phyloP scores from a whole-genome alignment of 305 asterid genomes.

The Ilex paraguariensis region DNA sequence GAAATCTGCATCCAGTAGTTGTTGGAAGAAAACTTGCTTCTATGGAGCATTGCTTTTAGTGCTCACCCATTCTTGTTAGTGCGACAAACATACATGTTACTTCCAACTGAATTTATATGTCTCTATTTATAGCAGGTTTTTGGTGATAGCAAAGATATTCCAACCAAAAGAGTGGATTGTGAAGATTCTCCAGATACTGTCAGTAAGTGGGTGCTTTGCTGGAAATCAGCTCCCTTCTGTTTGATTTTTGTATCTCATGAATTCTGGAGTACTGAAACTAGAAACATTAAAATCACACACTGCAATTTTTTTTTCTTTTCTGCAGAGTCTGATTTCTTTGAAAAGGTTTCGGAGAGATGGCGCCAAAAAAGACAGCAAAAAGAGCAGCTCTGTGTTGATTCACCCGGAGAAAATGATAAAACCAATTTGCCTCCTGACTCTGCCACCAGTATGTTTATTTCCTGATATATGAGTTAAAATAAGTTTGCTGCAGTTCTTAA shows the following conservation, averaged over 20 bases:
- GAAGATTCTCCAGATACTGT: constrained; percentile 31
- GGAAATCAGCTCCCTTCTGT: constrained; percentile 5
- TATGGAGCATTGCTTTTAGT: too few relatives aligned
- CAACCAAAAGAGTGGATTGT: constrained; percentile 37
- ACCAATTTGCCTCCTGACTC: constrained; percentile 41
- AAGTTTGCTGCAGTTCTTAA: neutral
- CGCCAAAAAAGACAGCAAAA: constrained; percentile 42
- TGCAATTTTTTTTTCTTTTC: constrained; percentile 11
- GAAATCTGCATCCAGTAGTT: too few relatives aligned
- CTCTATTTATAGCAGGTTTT: constrained; percentile 31
- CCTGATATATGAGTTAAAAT: constrained; percentile 9
- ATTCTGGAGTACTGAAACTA: constrained; percentile 10
- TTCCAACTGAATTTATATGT: neutral
- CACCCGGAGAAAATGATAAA: constrained; percentile 36
- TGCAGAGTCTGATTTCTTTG: constrained; percentile 58
- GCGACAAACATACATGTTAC: too few relatives aligned
- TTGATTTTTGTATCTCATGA: neutral
- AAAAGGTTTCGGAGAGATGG: constrained; percentile 43
- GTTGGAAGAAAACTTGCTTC: too few relatives aligned
- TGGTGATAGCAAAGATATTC: constrained; percentile 30
- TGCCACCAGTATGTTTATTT: constrained; percentile 46
- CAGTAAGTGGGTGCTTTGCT: constrained; percentile 44
- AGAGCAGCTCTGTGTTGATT: constrained; percentile 25
- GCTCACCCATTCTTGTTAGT: too few relatives aligned
- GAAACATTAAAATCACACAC: neutral